A percentile compares a stretch with the other conserved stretches of the same genome.
phyloP scores from a whole-genome alignment of 2,329 filamentous ascomycete genomes.

The Neocatenulostroma microsporum region DNA sequence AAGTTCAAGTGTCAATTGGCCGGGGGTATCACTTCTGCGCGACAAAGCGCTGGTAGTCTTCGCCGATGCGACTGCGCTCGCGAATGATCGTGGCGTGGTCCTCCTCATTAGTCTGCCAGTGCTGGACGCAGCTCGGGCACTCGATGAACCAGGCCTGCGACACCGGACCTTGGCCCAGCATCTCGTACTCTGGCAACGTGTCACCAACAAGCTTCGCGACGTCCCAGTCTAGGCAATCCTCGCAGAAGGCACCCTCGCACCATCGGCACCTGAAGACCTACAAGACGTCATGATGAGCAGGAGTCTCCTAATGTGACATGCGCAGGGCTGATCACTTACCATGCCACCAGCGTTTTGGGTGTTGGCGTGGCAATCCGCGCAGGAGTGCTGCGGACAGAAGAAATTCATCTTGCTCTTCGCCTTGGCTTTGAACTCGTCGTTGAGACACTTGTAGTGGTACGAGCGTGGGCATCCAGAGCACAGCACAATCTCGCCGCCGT shows the following conservation, averaged over 20 bases:
- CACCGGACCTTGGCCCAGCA: constrained; percentile 39
- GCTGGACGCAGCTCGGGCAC: constrained; percentile 40
- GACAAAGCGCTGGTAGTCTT: constrained; percentile 3
- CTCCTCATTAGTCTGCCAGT: constrained; percentile 24
- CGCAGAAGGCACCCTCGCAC: constrained; percentile 51
- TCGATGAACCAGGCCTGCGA: constrained; percentile 46
- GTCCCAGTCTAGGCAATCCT: constrained; percentile 52
- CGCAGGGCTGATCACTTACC: too few relatives aligned
- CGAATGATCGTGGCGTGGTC: constrained; percentile 7
- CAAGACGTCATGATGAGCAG: too few relatives aligned
- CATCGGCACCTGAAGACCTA: constrained; percentile 49
- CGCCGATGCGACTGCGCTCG: constrained; percentile 7
- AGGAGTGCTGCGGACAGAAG: constrained; percentile 50
- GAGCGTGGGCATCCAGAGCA: constrained; percentile 49
- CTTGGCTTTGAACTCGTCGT: constrained; percentile 33
- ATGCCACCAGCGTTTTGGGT: constrained; percentile 43
- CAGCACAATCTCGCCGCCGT: constrained; percentile 40
- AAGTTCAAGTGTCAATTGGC: too few relatives aligned
- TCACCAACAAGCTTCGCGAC: constrained; percentile 44
- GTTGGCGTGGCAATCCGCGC: constrained; percentile 46
- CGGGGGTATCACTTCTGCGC: constrained; percentile 38
- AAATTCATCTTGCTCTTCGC: constrained; percentile 40
- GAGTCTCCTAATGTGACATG: too few relatives aligned
- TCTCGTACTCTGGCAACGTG: constrained; percentile 45
- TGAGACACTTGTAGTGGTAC: constrained; percentile 48